These are phyloP conservation scores for Talaromyces sp. DNA, from an alignment of 2,329 filamentous ascomycete genomes.

Conservation along the genomic window DNA sequence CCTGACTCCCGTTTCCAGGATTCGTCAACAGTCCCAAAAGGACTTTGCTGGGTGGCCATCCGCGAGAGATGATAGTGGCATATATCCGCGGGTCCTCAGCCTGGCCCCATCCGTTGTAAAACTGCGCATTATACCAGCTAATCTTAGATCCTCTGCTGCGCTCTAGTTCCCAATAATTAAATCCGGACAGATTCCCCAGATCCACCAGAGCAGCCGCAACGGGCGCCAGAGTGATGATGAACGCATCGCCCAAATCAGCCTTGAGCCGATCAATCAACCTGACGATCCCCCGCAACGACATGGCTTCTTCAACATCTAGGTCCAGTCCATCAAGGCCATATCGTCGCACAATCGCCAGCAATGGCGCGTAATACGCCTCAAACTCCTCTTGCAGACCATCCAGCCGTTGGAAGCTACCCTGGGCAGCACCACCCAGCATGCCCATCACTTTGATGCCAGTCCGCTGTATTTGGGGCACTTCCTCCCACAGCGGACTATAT, in stretches of 20 bases:
- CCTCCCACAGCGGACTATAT: conserved; percentile 73
- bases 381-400: conserved; percentile 61
- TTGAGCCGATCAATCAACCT: conserved; percentile 66
- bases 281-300: conserved; percentile 64
- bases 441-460: conserved; percentile 75
- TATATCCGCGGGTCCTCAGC: conserved; percentile 50
- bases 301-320: conserved; percentile 75
- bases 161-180: conserved; percentile 74
- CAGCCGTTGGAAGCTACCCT: conserved; percentile 65
- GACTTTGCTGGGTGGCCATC: conserved; percentile 70
- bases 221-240: conserved; percentile 77
- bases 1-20: conserved; percentile 65
- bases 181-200: conserved; percentile 68
- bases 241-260: conserved; percentile 48
- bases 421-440: conserved; percentile 83
- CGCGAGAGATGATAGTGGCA: conserved; percentile 46
- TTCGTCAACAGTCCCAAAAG: conserved; percentile 81
- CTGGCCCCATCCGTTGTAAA: conserved; percentile 87
- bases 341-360: conserved; percentile 62
- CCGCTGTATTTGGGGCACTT: conserved; percentile 68
- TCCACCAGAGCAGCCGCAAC: conserved; percentile 71
- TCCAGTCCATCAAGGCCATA: conserved; percentile 67
- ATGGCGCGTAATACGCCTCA: conserved; percentile 68
- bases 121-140: conserved; percentile 85
- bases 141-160: conserved; percentile 63